Evolutionary conservation across 1,284 basidiomycete species (phyloP).

Genomic region (Meira nashicola): DNA sequence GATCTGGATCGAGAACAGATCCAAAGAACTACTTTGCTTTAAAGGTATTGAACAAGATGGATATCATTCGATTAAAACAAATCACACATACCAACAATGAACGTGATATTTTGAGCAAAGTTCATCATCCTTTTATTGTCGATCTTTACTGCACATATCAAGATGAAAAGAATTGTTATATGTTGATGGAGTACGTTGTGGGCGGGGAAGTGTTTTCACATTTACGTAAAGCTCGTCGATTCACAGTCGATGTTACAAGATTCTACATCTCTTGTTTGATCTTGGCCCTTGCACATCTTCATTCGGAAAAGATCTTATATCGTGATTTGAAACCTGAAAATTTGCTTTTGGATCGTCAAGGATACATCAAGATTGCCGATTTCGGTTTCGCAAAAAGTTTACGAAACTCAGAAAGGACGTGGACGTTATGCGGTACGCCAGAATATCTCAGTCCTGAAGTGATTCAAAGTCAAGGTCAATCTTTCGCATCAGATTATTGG

Average conservation of each 20-base stretch:
- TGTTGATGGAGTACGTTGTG: constrained; percentile 59
- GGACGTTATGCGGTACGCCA: constrained; percentile 56
- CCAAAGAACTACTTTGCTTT: constrained; percentile 55
- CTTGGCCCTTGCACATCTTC: constrained; percentile 55
- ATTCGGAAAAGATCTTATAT: constrained; percentile 55
- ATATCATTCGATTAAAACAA: constrained; percentile 59
- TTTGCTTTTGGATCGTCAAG: constrained; percentile 55
- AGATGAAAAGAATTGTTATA: constrained; percentile 59
- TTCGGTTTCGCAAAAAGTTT: constrained; percentile 59
- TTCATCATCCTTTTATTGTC: constrained; percentile 48
- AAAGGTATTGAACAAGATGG: constrained; percentile 59
- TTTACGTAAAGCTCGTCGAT: constrained; percentile 53
- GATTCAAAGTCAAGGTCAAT: constrained; percentile 56
- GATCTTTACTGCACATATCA: constrained; percentile 42
- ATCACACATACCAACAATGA: constrained; percentile 61
- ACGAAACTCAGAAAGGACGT: constrained; percentile 53
- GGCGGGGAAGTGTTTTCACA: constrained; percentile 60
- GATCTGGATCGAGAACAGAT: constrained; percentile 12
- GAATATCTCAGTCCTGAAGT: constrained; percentile 34
- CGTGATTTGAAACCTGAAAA: constrained; percentile 60
- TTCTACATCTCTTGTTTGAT: constrained; percentile 59
- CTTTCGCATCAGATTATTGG: constrained; percentile 59
- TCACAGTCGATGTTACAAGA: constrained; percentile 58
- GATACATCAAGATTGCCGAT: constrained; percentile 56
- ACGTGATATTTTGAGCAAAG: constrained; percentile 54